A percentile compares a stretch with the other conserved stretches of the same genome.
phyloP scores from a whole-genome alignment of 1,284 basidiomycete species.

The Heterobasidion occidentale region DNA sequence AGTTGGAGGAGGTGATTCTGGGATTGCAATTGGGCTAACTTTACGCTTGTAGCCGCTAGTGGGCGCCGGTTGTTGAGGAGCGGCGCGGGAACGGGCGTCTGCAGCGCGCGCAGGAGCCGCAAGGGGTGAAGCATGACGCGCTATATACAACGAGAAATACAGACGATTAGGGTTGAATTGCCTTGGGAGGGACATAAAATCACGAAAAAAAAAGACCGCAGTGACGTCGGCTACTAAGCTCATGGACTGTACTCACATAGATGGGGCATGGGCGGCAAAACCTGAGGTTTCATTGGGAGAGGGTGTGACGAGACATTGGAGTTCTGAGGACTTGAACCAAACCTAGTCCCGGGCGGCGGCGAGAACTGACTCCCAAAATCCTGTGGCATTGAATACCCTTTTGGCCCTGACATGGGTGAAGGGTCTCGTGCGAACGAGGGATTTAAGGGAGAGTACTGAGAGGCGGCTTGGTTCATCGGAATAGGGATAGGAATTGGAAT shows the following conservation, averaged over 20 bases:
- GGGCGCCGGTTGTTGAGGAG: not conserved
- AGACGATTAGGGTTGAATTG: too few relatives aligned
- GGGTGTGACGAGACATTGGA: not conserved
- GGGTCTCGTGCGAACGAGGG: not conserved
- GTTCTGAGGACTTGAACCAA: not conserved
- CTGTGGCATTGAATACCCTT: not conserved
- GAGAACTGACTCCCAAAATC: not conserved
- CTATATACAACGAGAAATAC: not conserved
- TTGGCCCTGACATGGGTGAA: not conserved
- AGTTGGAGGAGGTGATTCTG: constrained; percentile 1
- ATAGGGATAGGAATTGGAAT: not conserved
- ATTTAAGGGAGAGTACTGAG: not conserved
- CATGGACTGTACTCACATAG: not conserved
- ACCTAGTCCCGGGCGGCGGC: not conserved
- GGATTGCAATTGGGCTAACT: not conserved
- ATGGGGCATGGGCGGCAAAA: not conserved
- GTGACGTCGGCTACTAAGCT: not conserved
- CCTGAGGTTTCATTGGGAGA: not conserved
- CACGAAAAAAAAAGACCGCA: too few relatives aligned
- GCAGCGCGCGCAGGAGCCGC: not conserved
- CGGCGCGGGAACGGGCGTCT: not conserved
- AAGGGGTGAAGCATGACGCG: constrained; percentile 1
- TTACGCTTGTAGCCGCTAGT: constrained; percentile 9
- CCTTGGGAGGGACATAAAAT: too few relatives aligned
- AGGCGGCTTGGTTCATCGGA: not conserved